Evolutionary conservation across 2,329 filamentous ascomycete species (phyloP).

Genomic region (Scedosporium boydii): DNA sequence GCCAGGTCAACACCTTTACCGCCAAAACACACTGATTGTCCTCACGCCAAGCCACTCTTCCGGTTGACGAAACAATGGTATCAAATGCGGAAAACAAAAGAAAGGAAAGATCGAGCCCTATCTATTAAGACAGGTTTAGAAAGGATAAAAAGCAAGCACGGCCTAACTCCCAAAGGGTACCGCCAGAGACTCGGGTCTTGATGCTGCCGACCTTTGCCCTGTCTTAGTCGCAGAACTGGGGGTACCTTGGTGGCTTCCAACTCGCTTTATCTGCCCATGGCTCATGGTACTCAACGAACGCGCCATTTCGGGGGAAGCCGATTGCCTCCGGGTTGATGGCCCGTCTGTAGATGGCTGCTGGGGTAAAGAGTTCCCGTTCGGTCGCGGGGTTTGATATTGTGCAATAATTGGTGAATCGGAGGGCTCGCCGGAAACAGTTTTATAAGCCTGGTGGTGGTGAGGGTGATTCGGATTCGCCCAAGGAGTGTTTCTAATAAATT

Average conservation of each 20-base stretch:
- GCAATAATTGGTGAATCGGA: conserved; percentile 22
- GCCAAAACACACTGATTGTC: not conserved
- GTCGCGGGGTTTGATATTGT: conserved; percentile 37
- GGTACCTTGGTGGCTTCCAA: conserved; percentile 18
- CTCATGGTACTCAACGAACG: conserved; percentile 24
- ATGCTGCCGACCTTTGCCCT: not conserved
- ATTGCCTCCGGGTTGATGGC: conserved; percentile 15
- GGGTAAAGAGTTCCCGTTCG: conserved; percentile 9
- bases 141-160: not conserved
- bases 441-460: conserved; percentile 14
- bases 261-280: conserved; percentile 23
- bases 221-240: not conserved
- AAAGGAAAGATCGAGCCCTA: not conserved
- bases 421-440: not conserved
- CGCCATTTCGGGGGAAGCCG: conserved; percentile 35
- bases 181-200: not conserved
- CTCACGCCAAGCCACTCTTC: not conserved
- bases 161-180: not conserved
- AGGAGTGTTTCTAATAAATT: conserved; percentile 80
- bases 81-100: not conserved
- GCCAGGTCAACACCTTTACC: not conserved
- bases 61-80: not conserved
- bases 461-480: conserved; percentile 85
- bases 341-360: conserved; percentile 10
- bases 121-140: not conserved